Base-by-base conservation (phyloP, 1,284 basidiomycete genomes). In the Cyathus olla region DNA sequence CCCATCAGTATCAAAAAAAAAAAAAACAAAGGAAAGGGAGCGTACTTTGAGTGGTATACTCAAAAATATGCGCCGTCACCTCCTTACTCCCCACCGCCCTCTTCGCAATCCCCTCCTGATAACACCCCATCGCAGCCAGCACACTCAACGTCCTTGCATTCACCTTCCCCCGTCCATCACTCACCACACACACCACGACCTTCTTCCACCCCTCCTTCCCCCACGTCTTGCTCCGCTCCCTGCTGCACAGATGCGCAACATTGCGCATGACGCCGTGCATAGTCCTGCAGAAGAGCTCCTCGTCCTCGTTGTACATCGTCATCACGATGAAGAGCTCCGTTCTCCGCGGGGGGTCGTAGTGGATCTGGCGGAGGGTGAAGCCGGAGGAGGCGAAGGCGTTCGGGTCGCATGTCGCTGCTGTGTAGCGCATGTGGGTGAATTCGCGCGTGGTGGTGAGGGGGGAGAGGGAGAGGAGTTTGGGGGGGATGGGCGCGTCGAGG, bases 131-230 rank as follows among this genome's bases (percentile, higher is more conserved):
- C 2, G 94, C 89, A 9, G 96, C 95, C 57, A 98, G 87, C 35
- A 95, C 93, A 65, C 91, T 92, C 70, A 96, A 75, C 21, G 95
- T 97, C 60, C 95, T 81, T 40, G 90, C 86, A 74, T 97, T 95
- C 78, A 97, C 94, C 84, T 96, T 97, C 67, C 82, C 76, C 47
- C 95, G 86, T 0, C 94, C 93, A 75, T 96, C 94, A 37, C 90
- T 90, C 8, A 96, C 89, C 40, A 85, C 80, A 63, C 84, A 85
- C 46, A 84, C 83, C 9, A 76, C 86, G 37, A 85, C 94, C 86
- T 98, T 98, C 83, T 98, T 97, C 97, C 97, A 98, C 0, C 96
- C 96, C 0, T 98, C 95, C 74, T 95, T 93, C 1, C 96, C 96
- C 97, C 97, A 98, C 1, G 93, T 98, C 83, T 95, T 95, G 68